Evolutionary conservation across 73 alveolate genomes (phyloP).

Genomic region (Paramecium sonneborni): DNA sequence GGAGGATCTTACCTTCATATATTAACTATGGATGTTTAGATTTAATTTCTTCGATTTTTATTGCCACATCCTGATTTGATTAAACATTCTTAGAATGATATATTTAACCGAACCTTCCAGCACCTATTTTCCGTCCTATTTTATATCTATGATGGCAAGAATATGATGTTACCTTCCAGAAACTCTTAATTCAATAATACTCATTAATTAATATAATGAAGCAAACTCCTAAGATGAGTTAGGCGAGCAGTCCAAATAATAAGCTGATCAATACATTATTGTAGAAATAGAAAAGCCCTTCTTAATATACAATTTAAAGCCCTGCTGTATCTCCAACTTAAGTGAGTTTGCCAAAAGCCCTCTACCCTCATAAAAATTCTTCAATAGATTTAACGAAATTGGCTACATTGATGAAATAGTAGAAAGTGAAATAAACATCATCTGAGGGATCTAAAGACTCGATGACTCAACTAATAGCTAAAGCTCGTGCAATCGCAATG

Average conservation of each 20-base stretch:
- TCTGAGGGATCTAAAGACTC: neutral
- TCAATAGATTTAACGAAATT: slow-evolving; percentile 36
- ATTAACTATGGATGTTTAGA: slow-evolving; percentile 73
- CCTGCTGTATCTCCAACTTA: slow-evolving; percentile 49
- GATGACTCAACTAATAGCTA: slow-evolving; percentile 44
- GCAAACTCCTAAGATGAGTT: slow-evolving; percentile 39
- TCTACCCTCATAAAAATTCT: slow-evolving; percentile 47
- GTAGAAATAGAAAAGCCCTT: neutral
- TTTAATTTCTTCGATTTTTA: slow-evolving; percentile 77
- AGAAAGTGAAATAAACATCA: neutral
- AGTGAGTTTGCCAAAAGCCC: slow-evolving; percentile 25
- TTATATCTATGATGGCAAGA: slow-evolving; percentile 29
- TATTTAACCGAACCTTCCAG: slow-evolving; percentile 96
- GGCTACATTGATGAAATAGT: slow-evolving; percentile 51
- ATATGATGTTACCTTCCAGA: slow-evolving; percentile 74
- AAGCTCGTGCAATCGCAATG: slow-evolving; percentile 46
- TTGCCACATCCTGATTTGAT: slow-evolving; percentile 82
- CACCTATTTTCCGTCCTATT: slow-evolving; percentile 88
- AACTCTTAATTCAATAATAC: slow-evolving; percentile 77
- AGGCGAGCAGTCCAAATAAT: slow-evolving; percentile 46
- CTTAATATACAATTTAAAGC: slow-evolving; percentile 41
- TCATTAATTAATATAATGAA: slow-evolving; percentile 46
- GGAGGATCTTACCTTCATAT: slow-evolving; percentile 67
- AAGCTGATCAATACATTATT: neutral
- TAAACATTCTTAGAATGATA: slow-evolving; percentile 85